Conservation (phyloP, 2,329 filamentous ascomycete genomes). For the Arachnopeziza araneosa region DNA sequence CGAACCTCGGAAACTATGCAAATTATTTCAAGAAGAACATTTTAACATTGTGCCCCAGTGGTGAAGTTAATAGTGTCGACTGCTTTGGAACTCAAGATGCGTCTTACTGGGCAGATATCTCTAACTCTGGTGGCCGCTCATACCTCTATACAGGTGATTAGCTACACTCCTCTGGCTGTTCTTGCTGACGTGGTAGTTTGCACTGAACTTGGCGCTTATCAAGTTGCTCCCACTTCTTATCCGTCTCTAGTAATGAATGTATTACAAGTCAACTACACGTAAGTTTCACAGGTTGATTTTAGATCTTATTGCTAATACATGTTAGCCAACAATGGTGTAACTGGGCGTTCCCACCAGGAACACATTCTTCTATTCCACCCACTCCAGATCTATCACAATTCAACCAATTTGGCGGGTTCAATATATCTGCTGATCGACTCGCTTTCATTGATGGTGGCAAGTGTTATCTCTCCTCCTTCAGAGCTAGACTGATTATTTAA, state of each 20-base stretch:
- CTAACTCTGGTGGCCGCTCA: constrained; percentile 37
- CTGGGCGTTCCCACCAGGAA: constrained; percentile 46
- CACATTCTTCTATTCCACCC: constrained; percentile 39
- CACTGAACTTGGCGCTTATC: constrained; percentile 44
- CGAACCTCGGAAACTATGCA: constrained; percentile 45
- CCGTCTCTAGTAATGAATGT: constrained; percentile 44
- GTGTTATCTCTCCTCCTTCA: background rate
- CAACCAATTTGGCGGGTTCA: constrained; percentile 43
- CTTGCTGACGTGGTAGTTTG: constrained; percentile 30
- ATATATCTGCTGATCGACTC: constrained; percentile 41
- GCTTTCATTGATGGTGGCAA: constrained; percentile 45
- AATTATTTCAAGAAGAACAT: constrained; percentile 44
- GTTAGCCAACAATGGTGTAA: constrained; percentile 40
- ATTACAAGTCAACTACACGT: constrained; percentile 43
- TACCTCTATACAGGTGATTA: constrained; percentile 42
- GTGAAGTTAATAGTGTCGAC: constrained; percentile 36
- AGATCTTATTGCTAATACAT: constrained; percentile 19
- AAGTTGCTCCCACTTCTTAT: constrained; percentile 38
- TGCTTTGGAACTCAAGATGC: constrained; percentile 39
- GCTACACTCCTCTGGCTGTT: background rate
- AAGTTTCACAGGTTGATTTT: constrained; percentile 17
- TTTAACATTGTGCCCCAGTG: constrained; percentile 37
- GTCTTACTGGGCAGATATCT: constrained; percentile 39
- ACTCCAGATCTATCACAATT: constrained; percentile 38
- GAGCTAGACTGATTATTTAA: background rate